Conservation (phyloP, 2,329 filamentous ascomycete species). For the Verruconis gallopava region DNA sequence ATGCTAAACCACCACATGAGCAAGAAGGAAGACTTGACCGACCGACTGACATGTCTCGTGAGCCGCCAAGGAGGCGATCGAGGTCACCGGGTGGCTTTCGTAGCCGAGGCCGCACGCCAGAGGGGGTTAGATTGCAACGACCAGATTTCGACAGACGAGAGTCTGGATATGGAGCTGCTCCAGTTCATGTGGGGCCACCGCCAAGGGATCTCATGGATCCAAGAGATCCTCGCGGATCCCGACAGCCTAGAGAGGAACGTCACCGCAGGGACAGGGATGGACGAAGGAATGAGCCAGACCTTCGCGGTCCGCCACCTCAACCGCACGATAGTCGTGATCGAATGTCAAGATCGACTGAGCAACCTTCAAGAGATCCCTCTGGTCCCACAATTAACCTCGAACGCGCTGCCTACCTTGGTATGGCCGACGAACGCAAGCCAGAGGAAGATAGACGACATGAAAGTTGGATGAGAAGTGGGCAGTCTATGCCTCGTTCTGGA, state of each 20-base stretch:
- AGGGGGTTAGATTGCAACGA: slow-evolving; percentile 15
- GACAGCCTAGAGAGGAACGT: slow-evolving; percentile 19
- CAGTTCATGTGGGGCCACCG: slow-evolving; percentile 23
- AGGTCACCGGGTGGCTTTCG: slow-evolving; percentile 28
- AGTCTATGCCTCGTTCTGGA: slow-evolving; percentile 1
- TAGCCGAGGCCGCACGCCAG: slow-evolving; percentile 26
- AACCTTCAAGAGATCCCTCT: slow-evolving; percentile 14
- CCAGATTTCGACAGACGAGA: slow-evolving; percentile 20
- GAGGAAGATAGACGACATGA: slow-evolving; percentile 12
- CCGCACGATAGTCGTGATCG: slow-evolving; percentile 5
- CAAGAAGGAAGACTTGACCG: slow-evolving; percentile 34
- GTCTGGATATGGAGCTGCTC: slow-evolving; percentile 18
- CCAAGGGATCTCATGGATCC: slow-evolving; percentile 13
- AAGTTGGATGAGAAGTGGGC: slow-evolving; percentile 15
- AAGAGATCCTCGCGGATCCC: slow-evolving; percentile 21
- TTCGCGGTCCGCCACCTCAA: neutral
- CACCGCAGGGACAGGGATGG: slow-evolving; percentile 1
- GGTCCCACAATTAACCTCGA: slow-evolving; percentile 28
- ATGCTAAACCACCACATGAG: slow-evolving; percentile 17
- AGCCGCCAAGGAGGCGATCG: slow-evolving; percentile 21
- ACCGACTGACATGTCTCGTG: slow-evolving; percentile 22
- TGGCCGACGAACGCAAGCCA: slow-evolving; percentile 15
- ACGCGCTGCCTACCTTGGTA: slow-evolving; percentile 29
- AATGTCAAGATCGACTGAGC: slow-evolving; percentile 6
- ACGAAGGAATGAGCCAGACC: slow-evolving; percentile 2